These are phyloP conservation scores for Dryadomyces quercus-mongolicae DNA, from an alignment of 2,329 filamentous ascomycete genomes.

Conservation along the genomic window DNA sequence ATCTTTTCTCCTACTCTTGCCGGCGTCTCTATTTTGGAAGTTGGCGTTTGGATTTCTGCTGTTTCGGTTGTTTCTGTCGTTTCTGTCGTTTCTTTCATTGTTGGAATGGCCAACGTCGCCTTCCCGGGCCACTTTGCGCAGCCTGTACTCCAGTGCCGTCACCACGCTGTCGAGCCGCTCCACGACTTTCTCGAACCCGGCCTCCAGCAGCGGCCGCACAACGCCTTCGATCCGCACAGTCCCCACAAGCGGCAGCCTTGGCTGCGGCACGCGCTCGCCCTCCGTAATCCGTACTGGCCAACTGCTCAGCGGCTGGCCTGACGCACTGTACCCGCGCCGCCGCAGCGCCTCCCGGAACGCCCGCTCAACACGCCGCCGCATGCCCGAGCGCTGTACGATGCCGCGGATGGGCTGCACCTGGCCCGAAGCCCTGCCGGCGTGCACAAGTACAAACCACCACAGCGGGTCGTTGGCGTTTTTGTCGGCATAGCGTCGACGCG, in stretches of 20 bases:
- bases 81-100: too few species aligned
- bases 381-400: constrained; percentile 4
- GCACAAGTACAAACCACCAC: constrained; percentile 9
- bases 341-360: constrained; percentile 13
- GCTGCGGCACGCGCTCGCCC: not conserved
- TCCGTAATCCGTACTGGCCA: not conserved
- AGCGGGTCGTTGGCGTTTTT: constrained; percentile 14
- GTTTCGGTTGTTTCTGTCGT: too few species aligned
- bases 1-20: too few species aligned
- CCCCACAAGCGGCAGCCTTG: constrained; percentile 8
- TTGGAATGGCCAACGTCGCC: too few species aligned
- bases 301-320: constrained; percentile 8
- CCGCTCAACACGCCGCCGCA: constrained; percentile 8
- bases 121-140: not conserved
- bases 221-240: constrained; percentile 8
- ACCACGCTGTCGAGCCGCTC: constrained; percentile 7
- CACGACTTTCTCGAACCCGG: constrained; percentile 4
- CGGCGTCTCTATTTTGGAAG: not conserved
- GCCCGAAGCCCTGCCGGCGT: not conserved
- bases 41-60: too few species aligned
- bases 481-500: constrained; percentile 17
- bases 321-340: constrained; percentile 13
- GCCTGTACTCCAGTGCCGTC: constrained; percentile 5
- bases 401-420: not conserved
- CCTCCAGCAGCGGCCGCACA: constrained; percentile 2